phyloP scores from a whole-genome alignment of 176 grass and related monocot species.

The Raddia distichophylla region DNA sequence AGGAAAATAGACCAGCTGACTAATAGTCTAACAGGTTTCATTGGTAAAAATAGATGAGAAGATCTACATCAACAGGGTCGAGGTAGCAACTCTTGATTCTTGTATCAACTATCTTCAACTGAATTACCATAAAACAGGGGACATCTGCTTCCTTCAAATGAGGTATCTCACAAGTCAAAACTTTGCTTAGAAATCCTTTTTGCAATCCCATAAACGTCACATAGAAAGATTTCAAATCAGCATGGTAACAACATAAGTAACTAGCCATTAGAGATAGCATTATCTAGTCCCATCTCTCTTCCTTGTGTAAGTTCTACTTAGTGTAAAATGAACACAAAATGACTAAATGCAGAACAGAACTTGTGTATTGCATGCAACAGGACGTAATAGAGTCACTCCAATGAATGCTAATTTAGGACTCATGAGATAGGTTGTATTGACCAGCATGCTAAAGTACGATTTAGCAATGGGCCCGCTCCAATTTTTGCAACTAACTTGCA shows the following conservation, averaged over 20 bases:
- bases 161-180: slow-evolving; percentile 6
- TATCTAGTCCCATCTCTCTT: slow-evolving; percentile 3
- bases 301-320: background rate
- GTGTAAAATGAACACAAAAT: background rate
- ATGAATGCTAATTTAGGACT: background rate
- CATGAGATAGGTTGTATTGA: background rate
- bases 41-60: background rate
- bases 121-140: background rate
- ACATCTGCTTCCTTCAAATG: background rate
- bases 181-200: background rate
- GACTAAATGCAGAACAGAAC: background rate
- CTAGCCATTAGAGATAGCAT: background rate
- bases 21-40: background rate
- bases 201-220: background rate
- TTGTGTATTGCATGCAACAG: background rate
- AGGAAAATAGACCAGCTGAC: background rate
- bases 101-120: background rate
- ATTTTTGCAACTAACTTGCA: background rate
- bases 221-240: background rate
- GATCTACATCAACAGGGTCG: background rate
- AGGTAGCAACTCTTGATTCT: slow-evolving; percentile 12
- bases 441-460: background rate
- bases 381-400: background rate
- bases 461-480: background rate
- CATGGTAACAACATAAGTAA: background rate